Base-by-base conservation (phyloP, 352 stramenopile genomes). In the Elongisporangium anandrum region DNA sequence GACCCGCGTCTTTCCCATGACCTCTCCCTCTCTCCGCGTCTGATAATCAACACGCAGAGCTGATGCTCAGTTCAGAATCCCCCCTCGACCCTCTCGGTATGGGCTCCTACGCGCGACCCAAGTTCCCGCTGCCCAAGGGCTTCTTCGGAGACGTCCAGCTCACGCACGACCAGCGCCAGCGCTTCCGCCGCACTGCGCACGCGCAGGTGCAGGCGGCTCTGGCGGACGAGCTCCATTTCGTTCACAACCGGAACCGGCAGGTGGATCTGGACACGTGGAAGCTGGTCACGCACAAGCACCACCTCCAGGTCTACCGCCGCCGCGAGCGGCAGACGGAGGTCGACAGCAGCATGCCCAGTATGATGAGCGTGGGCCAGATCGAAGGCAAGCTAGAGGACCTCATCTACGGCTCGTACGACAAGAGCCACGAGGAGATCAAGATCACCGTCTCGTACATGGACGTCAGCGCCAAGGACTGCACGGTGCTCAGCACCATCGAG, bases 381-480 rank as follows among this genome's bases (percentile, higher is more conserved):
- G 61, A 72, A 16, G 77, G 77, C 7, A 72, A 75, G 12, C 68
- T 87, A 19, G 73, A 87, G 34, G 73, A 83, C 39, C 34, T 83
- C 49, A 48, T 87, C 20, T 87, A 82, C 59, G 77, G 77, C 3
- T 62, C 57, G 47, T 72, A 81, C 62, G 74, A 73, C 63, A 59
- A 61, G 16, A 75, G 64, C 4, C 61, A 79, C 49, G 68, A 77
- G 0, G 71, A 81, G 24, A 61, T 70, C 51, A 70, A 81, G 54
- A 75, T 76, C 9, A 76, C 65, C 4, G 69, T 74, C 50, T 29
- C 61, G 22, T 84, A 60, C 49, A 55, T 66, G 23, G 63, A 79
- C 56, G 54, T 73, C 29, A 64, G 52, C 16, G 65, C 56, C 20
- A 74, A 59, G 9, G 77, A 85, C 59, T 80, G 68, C 50, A 60